Evolutionary conservation across 2,329 filamentous ascomycete species (phyloP), one percentile per base, ranked within the genome.

Genomic region (Dactylellina leptospora): DNA sequence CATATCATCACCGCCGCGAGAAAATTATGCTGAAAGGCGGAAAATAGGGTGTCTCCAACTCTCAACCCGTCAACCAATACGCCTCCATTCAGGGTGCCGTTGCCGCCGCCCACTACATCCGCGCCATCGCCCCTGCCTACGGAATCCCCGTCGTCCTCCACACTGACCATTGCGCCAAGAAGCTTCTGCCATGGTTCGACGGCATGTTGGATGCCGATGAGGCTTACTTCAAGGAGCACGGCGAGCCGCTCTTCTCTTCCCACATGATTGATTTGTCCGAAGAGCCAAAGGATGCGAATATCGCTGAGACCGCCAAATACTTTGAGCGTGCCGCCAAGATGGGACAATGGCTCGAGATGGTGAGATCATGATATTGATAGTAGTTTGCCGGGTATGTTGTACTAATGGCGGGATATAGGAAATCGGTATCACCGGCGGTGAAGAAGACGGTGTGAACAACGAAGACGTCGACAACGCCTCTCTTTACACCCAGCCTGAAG

Each of bases 321-420:
- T 87, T 97, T 75, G 89, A 96, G 88, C 90, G 93, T 77, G 91
- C 90, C 80, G 92, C 92, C 53, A 92, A 93, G 78, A 92, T 97
- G 91, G 96, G 96, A 87, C 92, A 97, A 83, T 97, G 92, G 92
- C 88, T 99, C 77, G 95, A 99, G 87, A 99, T 97, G 93, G 90
- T 92, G 80, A 77, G 81, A 18, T 16, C 22, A 11, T 48, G n/a
- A n/a, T n/a, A n/a, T n/a, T n/a, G n/a, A n/a, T n/a, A n/a, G n/a
- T n/a, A n/a, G n/a, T n/a, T n/a, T n/a, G n/a, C n/a, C n/a, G n/a
- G n/a, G n/a, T n/a, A n/a, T n/a, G 53, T 20, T 50, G 36, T 22
- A 4, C 25, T 33, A 20, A 20, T 54, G 20, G 6, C 10, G 3
- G 4, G 18, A 40, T 40, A n/a, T 64, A 86, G 85, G 89, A 92